These are phyloP conservation scores for Acmispon strigosus DNA, from an alignment of 306 rosid genomes.

Conservation along the genomic window DNA sequence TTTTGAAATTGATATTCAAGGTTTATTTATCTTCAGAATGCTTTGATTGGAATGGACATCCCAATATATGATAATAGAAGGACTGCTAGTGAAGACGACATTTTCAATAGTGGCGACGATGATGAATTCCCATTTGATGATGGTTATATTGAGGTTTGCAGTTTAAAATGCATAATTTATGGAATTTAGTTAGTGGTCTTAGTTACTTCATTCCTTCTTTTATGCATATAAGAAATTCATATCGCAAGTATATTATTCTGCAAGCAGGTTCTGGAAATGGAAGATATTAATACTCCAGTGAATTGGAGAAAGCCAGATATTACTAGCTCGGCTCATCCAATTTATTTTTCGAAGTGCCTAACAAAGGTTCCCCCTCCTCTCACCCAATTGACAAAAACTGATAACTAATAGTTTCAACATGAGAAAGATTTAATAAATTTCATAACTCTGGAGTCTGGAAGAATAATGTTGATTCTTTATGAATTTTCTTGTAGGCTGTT, in stretches of 20 bases:
- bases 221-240: conserved; percentile 14
- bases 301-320: conserved; percentile 49
- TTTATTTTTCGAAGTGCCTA: conserved; percentile 80
- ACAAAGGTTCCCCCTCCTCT: conserved; percentile 43
- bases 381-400: background rate
- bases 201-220: background rate
- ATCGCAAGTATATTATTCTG: conserved; percentile 18
- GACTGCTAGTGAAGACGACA: conserved; percentile 32
- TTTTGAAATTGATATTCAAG: conserved; percentile 19
- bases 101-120: conserved; percentile 29
- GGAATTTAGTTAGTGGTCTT: background rate
- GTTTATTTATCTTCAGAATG: conserved; percentile 52
- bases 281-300: conserved; percentile 37
- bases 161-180: conserved; percentile 14
- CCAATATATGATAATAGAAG: conserved; percentile 57
- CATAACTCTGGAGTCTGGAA: conserved; percentile 9
- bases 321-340: conserved; percentile 54
- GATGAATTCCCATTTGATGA: conserved; percentile 53
- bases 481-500: conserved; percentile 46
- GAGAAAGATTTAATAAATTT: conserved; percentile 7
- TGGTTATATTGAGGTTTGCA: conserved; percentile 61
- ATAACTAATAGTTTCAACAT: background rate
- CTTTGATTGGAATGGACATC: conserved; percentile 79
- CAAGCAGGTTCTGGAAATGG: conserved; percentile 49
- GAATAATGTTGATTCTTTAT: conserved; percentile 21